Percentiles rank a stretch among this genome's conserved stretches.
Evolutionary conservation across 306 rosid species (phyloP).

Genomic region (Vigna reflexopilosa): DNA sequence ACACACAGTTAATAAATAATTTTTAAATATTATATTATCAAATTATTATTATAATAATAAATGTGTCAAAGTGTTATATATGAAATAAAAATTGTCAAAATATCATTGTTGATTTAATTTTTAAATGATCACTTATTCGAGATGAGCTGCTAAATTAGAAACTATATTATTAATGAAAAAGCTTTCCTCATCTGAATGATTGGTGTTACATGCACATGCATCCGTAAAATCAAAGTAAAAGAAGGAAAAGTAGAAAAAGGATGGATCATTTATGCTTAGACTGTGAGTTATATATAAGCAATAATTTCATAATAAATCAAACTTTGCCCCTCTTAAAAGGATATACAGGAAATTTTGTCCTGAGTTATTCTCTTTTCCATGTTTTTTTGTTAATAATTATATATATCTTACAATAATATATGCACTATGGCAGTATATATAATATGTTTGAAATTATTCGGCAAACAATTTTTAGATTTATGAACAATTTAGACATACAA

Average conservation of each 20-base stretch:
- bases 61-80: too few relatives aligned
- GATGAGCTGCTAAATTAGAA: neutral
- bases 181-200: neutral
- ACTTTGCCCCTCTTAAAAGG: neutral
- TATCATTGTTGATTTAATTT: neutral
- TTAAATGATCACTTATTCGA: neutral
- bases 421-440: neutral
- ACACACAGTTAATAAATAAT: too few relatives aligned
- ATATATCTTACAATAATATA: too few relatives aligned
- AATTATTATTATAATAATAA: too few relatives aligned
- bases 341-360: neutral
- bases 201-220: slow-evolving; percentile 2
- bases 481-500: neutral
- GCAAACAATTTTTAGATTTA: neutral
- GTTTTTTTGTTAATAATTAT: too few relatives aligned
- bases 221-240: neutral
- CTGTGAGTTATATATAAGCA: neutral
- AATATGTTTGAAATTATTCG: neutral
- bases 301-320: neutral
- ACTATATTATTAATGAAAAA: neutral
- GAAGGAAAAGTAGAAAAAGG: neutral
- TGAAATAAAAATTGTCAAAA: too few relatives aligned
- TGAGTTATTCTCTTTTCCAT: neutral
- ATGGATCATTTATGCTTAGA: neutral
- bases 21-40: too few relatives aligned